Base-by-base conservation (phyloP, 495 filamentous ascomycete species). In the Penicillium nucicola region DNA sequence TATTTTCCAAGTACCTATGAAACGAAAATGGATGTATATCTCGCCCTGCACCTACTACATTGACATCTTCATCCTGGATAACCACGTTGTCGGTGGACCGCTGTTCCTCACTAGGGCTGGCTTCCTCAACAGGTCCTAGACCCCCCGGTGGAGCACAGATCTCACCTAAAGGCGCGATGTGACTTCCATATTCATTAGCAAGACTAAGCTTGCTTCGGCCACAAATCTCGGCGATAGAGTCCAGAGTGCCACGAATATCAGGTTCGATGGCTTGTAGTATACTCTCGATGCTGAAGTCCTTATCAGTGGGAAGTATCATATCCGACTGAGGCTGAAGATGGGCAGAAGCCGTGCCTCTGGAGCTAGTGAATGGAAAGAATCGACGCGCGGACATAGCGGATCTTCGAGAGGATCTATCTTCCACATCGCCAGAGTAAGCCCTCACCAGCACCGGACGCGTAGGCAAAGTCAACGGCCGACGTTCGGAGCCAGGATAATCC, bases 171-270 rank as follows among this genome's bases (percentile, higher is more conserved):
- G 83, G 83, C 7, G 83, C 82, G 22, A 84, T 76, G 56, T 86
- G 83, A 45, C 82, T 83, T 25, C 68, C 76, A 59, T 86, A 84
- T 56, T 85, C 80, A 56, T 85, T 81, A 22, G 83, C 78, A 34
- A 86, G 64, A 56, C 79, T 84, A 48, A 83, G 64, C 52, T 77
- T 79, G 62, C 79, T 85, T 32, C 78, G 71, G 4, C 82, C 82
- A 53, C 78, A 84, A 44, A 86, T 84, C 55, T 84, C 79, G 15
- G 82, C 83, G 48, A 86, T 85, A 5, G 80, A 78, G 48, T 84
- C 76, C 22, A 86, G 68, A 2, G 82, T 81, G 13, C 58, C 58
- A 17, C 74, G 65, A 42, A 84, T 79, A 55, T 84, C 79, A 3
- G 80, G 73, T 45, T 81, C 77, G 45, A 84, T 80, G 32, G 82